Evolutionary conservation across 768 basidiomycete species (phyloP).

Genomic region (Fistulinella prunicolor): DNA sequence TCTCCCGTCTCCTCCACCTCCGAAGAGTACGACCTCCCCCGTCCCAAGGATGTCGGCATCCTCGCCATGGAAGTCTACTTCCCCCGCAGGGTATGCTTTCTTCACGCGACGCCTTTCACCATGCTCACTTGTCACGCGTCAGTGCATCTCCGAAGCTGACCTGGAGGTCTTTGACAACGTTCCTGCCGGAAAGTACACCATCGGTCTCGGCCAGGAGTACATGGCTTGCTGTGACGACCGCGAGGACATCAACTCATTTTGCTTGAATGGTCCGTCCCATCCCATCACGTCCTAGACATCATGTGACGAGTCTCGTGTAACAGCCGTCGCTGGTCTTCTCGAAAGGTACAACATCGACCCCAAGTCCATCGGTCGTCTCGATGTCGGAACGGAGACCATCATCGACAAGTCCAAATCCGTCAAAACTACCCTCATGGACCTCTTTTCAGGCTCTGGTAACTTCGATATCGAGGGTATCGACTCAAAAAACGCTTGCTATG

Average conservation of each 20-base stretch:
- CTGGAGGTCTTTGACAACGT: conserved; percentile 95
- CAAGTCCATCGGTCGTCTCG: conserved; percentile 93
- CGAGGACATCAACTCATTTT: conserved; percentile 99
- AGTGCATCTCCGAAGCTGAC: conserved; percentile 96
- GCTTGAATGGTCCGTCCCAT: conserved; percentile 74
- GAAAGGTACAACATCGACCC: conserved; percentile 96
- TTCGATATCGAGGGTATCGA: conserved; percentile 98
- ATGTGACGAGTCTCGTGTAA: no score
- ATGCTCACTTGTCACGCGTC: conserved; percentile 7
- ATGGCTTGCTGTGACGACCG: conserved; percentile 99
- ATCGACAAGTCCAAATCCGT: conserved; percentile 99
- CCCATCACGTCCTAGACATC: background rate
- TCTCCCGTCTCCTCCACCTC: conserved; percentile 10
- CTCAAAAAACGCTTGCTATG: conserved; percentile 99
- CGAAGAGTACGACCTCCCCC: conserved; percentile 32
- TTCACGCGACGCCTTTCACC: conserved; percentile 6
- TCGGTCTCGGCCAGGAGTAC: conserved; percentile 95
- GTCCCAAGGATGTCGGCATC: conserved; percentile 92
- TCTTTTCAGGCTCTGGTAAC: conserved; percentile 91
- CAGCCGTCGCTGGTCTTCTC: conserved; percentile 86
- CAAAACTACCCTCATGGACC: conserved; percentile 98
- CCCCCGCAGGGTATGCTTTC: conserved; percentile 71
- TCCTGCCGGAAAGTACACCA: conserved; percentile 95
- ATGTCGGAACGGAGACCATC: conserved; percentile 98
- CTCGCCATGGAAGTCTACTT: conserved; percentile 94